Conservation (phyloP, 1,139 yeast genomes). For the Yueomyces sp. region DNA sequence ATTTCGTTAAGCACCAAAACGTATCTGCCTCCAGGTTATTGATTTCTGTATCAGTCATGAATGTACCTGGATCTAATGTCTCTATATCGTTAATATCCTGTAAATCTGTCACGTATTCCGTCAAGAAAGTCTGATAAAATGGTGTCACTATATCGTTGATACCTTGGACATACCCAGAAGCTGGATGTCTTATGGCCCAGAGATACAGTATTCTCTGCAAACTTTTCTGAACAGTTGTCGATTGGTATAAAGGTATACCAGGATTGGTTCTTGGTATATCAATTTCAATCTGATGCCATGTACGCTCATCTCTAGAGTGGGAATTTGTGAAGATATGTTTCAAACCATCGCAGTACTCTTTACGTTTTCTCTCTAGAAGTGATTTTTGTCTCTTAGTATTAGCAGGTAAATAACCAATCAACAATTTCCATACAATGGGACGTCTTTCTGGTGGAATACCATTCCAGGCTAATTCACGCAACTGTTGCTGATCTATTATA, state of each 20-base stretch:
- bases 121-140: slow-evolving; percentile 75
- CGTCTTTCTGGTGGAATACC: slow-evolving; percentile 80
- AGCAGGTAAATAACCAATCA: slow-evolving; percentile 83
- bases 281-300: slow-evolving; percentile 93
- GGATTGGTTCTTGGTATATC: slow-evolving; percentile 96
- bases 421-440: slow-evolving; percentile 79
- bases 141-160: slow-evolving; percentile 93
- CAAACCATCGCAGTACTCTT: slow-evolving; percentile 72
- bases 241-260: slow-evolving; percentile 57
- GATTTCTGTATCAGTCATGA: slow-evolving; percentile 42
- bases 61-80: slow-evolving; percentile 46
- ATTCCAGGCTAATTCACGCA: slow-evolving; percentile 81
- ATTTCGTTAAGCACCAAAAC: slow-evolving; percentile 87
- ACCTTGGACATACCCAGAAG: slow-evolving; percentile 98
- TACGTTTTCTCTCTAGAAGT: slow-evolving; percentile 66
- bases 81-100: slow-evolving; percentile 30
- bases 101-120: slow-evolving; percentile 39
- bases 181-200: slow-evolving; percentile 98
- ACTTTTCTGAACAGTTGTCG: slow-evolving; percentile 59
- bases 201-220: slow-evolving; percentile 71
- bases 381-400: slow-evolving; percentile 63
- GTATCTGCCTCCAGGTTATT: slow-evolving; percentile 81
- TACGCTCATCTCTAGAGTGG: slow-evolving; percentile 53
- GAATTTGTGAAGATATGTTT: slow-evolving; percentile 41
- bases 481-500: slow-evolving; percentile 51